Percentiles rank a stretch among this genome's conserved stretches.
phyloP scores from a whole-genome alignment of 805 yeast species.

The Ogataea trehaloabstinens region DNA sequence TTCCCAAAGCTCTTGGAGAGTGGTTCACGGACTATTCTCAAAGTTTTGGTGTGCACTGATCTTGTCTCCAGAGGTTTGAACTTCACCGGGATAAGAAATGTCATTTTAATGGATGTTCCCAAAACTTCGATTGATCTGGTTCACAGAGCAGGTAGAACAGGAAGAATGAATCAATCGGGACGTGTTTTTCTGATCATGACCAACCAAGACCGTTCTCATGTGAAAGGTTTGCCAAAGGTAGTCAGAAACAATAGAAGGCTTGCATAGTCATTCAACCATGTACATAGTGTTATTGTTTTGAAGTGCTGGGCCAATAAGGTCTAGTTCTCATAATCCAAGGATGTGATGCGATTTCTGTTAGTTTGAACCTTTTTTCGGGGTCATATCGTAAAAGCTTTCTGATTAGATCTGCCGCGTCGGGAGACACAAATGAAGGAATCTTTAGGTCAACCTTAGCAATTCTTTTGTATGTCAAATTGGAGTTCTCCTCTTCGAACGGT shows the following conservation, averaged over 20 bases:
- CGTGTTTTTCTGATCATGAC: conserved; percentile 79
- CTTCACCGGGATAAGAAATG: conserved; percentile 76
- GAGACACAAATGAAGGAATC: conserved; percentile 67
- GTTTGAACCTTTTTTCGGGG: conserved; percentile 62
- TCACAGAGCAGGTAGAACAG: conserved; percentile 93
- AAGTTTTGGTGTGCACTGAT: conserved; percentile 84
- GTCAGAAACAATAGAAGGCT: conserved; percentile 49
- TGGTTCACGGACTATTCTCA: conserved; percentile 37
- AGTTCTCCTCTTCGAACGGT: conserved; percentile 84
- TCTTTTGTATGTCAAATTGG: conserved; percentile 74
- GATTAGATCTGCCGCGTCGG: conserved; percentile 78
- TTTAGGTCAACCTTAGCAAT: conserved; percentile 74
- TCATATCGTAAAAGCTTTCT: conserved; percentile 58
- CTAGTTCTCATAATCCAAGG: conserved; percentile 79
- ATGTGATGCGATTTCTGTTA: conserved; percentile 64
- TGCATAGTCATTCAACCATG: conserved; percentile 15
- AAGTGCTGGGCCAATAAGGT: conserved; percentile 49
- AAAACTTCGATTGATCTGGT: conserved; percentile 79
- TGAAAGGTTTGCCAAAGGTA: conserved; percentile 73
- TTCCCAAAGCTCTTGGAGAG: conserved; percentile 50
- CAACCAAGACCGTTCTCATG: conserved; percentile 69
- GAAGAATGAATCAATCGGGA: conserved; percentile 86
- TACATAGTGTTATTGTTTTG: conserved; percentile 3
- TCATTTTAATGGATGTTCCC: conserved; percentile 84
- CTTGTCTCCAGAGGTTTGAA: conserved; percentile 87